phyloP scores from a whole-genome alignment of 495 filamentous ascomycete genomes.

The Lindgomyces ingoldianus region DNA sequence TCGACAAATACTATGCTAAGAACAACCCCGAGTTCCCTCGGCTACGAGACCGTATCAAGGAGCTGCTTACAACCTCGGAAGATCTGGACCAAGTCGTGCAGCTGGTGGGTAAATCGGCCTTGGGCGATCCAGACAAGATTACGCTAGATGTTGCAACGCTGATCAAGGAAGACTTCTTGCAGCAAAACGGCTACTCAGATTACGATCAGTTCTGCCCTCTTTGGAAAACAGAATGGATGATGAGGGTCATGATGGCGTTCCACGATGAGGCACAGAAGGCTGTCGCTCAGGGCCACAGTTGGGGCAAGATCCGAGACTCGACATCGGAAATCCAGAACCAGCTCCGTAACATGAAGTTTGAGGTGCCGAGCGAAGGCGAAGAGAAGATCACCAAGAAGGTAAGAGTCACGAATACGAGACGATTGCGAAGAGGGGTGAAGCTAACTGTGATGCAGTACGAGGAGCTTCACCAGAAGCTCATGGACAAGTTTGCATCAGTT shows the following conservation, averaged over 20 bases:
- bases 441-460: slow-evolving; percentile 66
- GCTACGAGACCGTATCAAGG: slow-evolving; percentile 86
- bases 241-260: slow-evolving; percentile 98
- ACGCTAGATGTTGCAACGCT: slow-evolving; percentile 89
- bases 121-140: slow-evolving; percentile 98
- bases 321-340: slow-evolving; percentile 81
- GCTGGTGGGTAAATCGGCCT: slow-evolving; percentile 92
- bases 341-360: slow-evolving; percentile 93
- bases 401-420: slow-evolving; percentile 31
- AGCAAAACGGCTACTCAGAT: slow-evolving; percentile 98
- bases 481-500: slow-evolving; percentile 92
- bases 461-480: slow-evolving; percentile 83
- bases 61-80: slow-evolving; percentile 90
- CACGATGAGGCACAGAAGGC: slow-evolving; percentile 98
- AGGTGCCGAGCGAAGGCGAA: slow-evolving; percentile 78
- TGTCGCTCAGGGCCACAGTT: slow-evolving; percentile 81
- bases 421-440: neutral
- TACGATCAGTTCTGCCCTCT: slow-evolving; percentile 99
- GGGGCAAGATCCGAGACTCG: slow-evolving; percentile 87
- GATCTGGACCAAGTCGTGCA: slow-evolving; percentile 98
- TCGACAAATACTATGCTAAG: slow-evolving; percentile 93
- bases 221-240: slow-evolving; percentile 99
- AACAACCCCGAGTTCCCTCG: slow-evolving; percentile 91
- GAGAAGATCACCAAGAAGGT: slow-evolving; percentile 77
- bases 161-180: slow-evolving; percentile 97